Evolutionary conservation across 352 stramenopile species (phyloP).

Genomic region (Phytopythium cucurbitacearum): DNA sequence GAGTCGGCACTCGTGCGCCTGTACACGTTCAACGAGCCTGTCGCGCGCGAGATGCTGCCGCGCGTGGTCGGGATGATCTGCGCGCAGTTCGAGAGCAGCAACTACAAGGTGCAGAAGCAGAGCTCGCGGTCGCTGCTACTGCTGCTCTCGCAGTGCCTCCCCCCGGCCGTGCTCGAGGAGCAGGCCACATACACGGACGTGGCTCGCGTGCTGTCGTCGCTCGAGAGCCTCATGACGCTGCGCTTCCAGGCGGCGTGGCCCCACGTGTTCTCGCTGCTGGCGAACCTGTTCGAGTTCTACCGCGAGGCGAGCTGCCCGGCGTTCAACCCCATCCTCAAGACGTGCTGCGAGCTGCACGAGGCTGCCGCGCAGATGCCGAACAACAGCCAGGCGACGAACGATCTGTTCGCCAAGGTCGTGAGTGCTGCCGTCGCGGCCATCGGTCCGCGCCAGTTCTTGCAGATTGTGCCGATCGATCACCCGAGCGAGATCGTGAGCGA

Average conservation of each 20-base stretch:
- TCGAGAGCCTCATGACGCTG: slow-evolving; percentile 79
- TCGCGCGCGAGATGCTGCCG: slow-evolving; percentile 59
- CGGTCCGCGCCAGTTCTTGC: slow-evolving; percentile 61
- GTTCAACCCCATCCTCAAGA: slow-evolving; percentile 65
- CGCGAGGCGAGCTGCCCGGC: slow-evolving; percentile 43
- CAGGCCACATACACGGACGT: slow-evolving; percentile 61
- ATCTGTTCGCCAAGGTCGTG: slow-evolving; percentile 66
- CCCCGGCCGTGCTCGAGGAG: slow-evolving; percentile 41
- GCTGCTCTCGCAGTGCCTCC: slow-evolving; percentile 58
- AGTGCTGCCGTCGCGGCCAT: slow-evolving; percentile 59
- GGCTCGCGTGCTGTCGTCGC: slow-evolving; percentile 60
- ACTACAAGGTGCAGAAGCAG: slow-evolving; percentile 56
- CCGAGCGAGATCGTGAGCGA: slow-evolving; percentile 66
- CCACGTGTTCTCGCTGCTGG: slow-evolving; percentile 72
- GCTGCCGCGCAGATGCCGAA: slow-evolving; percentile 64
- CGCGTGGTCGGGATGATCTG: slow-evolving; percentile 72
- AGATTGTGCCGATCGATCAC: slow-evolving; percentile 73
- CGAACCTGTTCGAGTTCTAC: slow-evolving; percentile 73
- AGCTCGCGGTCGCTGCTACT: slow-evolving; percentile 55
- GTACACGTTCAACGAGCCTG: slow-evolving; percentile 44
- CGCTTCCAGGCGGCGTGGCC: slow-evolving; percentile 80
- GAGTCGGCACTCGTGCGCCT: slow-evolving; percentile 66
- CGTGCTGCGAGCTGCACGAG: slow-evolving; percentile 76
- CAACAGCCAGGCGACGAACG: slow-evolving; percentile 36
- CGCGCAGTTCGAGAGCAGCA: slow-evolving; percentile 67